These are phyloP conservation scores for Juncus inflexus DNA, from an alignment of 176 grass and related monocot genomes.

Conservation along the genomic window DNA sequence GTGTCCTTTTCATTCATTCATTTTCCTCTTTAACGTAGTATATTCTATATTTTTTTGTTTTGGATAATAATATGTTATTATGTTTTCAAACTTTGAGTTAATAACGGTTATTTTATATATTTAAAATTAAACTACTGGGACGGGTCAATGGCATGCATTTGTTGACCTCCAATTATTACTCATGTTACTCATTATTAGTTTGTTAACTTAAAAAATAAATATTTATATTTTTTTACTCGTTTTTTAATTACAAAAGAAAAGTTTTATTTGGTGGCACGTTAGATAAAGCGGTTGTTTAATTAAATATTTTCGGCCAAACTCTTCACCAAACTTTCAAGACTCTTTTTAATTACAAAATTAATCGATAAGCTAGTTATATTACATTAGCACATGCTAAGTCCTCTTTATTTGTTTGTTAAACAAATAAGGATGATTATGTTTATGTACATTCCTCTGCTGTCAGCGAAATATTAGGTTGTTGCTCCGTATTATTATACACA, in stretches of 20 bases:
- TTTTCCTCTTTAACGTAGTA: too few species aligned
- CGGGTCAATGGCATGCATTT: slow-evolving; percentile 10
- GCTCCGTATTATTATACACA: not conserved
- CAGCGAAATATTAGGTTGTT: slow-evolving; percentile 20
- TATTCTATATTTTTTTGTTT: too few species aligned
- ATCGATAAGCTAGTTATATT: too few species aligned
- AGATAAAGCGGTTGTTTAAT: slow-evolving; percentile 14
- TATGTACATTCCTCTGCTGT: slow-evolving; percentile 28
- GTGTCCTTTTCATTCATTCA: too few species aligned
- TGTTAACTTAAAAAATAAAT: not conserved
- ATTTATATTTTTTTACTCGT: not conserved
- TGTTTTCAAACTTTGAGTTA: too few species aligned
- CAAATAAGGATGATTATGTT: not conserved
- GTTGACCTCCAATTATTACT: slow-evolving; percentile 23
- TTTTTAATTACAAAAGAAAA: too few species aligned
- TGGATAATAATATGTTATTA: too few species aligned
- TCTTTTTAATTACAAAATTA: slow-evolving; percentile 3
- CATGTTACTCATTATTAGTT: not conserved
- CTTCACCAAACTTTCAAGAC: slow-evolving; percentile 15
- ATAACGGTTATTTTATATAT: too few species aligned
- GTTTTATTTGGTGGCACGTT: slow-evolving; percentile 23
- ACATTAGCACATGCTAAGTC: slow-evolving; percentile 11
- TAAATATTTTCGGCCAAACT: not conserved
- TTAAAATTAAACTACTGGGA: slow-evolving; percentile 4
- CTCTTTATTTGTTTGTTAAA: slow-evolving; percentile 10